phyloP scores from a whole-genome alignment of 2,329 filamentous ascomycete genomes.

The Penicillium sp. region DNA sequence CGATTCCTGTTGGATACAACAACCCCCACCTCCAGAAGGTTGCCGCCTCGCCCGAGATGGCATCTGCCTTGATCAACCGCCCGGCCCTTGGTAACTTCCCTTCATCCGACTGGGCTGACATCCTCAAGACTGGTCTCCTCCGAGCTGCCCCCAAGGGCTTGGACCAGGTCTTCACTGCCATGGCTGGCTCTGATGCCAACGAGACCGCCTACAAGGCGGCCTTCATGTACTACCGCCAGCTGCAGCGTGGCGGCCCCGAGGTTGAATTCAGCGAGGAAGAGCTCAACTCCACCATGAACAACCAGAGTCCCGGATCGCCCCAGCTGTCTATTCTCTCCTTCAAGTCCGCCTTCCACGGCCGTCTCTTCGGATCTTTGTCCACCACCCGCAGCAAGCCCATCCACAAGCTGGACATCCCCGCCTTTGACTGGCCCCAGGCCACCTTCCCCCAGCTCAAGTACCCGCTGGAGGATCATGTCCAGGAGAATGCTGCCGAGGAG shows the following conservation, averaged over 20 bases:
- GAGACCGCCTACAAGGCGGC: slow-evolving; percentile 94
- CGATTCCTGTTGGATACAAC: slow-evolving; percentile 90
- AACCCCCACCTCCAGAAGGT: slow-evolving; percentile 72
- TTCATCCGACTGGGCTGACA: slow-evolving; percentile 74
- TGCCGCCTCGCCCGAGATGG: slow-evolving; percentile 75
- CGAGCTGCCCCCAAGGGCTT: slow-evolving; percentile 68
- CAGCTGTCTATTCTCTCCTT: slow-evolving; percentile 84
- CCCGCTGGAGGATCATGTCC: slow-evolving; percentile 73
- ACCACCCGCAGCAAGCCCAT: slow-evolving; percentile 91
- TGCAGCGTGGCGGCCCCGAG: slow-evolving; percentile 72
- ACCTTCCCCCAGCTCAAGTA: slow-evolving; percentile 84
- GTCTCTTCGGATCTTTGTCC: slow-evolving; percentile 81
- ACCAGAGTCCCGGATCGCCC: slow-evolving; percentile 74
- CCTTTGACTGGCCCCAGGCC: slow-evolving; percentile 92
- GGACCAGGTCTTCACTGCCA: slow-evolving; percentile 86
- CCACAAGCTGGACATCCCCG: slow-evolving; percentile 91
- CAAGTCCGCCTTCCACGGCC: slow-evolving; percentile 84
- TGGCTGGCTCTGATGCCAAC: slow-evolving; percentile 88
- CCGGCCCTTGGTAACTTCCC: slow-evolving; percentile 91
- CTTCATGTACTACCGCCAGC: slow-evolving; percentile 86
- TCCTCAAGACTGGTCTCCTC: slow-evolving; percentile 73
- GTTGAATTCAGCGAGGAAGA: slow-evolving; percentile 64
- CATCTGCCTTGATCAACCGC: slow-evolving; percentile 77
- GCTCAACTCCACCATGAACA: slow-evolving; percentile 72
- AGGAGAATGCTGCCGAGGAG: slow-evolving; percentile 81